Base-by-base conservation (phyloP, 345 rosid genomes). In the Populus nigra region DNA sequence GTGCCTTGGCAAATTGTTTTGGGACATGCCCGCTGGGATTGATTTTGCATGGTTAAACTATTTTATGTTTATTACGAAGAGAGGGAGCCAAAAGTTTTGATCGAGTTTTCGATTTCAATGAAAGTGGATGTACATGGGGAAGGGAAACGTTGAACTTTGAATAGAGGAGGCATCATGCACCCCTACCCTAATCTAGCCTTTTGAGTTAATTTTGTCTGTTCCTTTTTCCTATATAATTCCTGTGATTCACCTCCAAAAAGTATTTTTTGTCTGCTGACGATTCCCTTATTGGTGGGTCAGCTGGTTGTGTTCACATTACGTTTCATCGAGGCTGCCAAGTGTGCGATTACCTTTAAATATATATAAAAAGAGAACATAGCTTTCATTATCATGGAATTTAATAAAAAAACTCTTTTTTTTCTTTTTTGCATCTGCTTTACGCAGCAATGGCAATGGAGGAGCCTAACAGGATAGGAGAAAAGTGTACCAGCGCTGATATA, bases 381-480 rank as follows among this genome's bases (percentile, higher is more conserved):
- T 79, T 57, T 71, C 78, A 57, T 77, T 53, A 0, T 76, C 78
- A 59, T n/a, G 11, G 39, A 62, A 66, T 68, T 77, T 15, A 74
- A 35, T 57, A 27, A 9, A 38, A 72, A 62, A 43, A 2, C 36
- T 33, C 5, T n/a, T 39, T 35, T 53, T 25, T 73, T 38, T n/a
- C 29, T 69, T 59, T 8, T 47, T 49, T 71, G 27, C 31, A 45
- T 72, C n/a, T 68, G 9, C 69, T 33, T 6, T 16, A 13, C 41
- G 33, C 74, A 74, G 82, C 75, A 25, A 31, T 61, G 78, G 79
- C 79, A 69, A 77, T 62, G 82, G 81, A 76, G 80, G 77, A 90
- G 80, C 90, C 93, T 6, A 83, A 87, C 66, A 76, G 97, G 72
- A 86, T 86, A 0, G 93, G 92, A 71, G 95, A 90, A 68, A 86